Conservation (phyloP, 2,329 filamentous ascomycete genomes). For the Scedosporium aurantiacum region DNA sequence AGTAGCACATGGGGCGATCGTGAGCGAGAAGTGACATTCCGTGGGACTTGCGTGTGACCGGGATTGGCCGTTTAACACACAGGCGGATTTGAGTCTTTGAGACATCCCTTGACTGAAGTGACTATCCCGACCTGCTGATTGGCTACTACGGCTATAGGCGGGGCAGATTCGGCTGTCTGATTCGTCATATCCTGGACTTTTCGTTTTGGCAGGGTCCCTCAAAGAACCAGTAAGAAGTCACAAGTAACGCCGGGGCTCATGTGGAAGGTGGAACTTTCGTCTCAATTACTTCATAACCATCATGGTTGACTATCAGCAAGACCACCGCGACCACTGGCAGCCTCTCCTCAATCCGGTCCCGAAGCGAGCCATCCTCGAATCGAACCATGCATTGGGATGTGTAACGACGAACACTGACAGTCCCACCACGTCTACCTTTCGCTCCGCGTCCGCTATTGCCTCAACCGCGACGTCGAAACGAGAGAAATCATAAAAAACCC, state of each 20-base stretch:
- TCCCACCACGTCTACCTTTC: background rate
- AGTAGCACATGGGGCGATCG: background rate
- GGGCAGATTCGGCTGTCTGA: background rate
- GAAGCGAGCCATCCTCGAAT: background rate
- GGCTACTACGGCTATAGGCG: background rate
- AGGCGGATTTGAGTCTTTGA: background rate
- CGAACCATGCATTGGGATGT: background rate
- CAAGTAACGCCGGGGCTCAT: background rate
- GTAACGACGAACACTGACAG: background rate
- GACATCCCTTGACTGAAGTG: background rate
- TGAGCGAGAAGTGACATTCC: background rate
- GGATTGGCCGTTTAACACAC: background rate
- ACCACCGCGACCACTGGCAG: background rate
- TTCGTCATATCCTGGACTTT: background rate
- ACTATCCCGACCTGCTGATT: background rate
- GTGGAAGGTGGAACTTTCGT: background rate
- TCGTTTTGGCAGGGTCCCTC: background rate
- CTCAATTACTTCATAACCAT: conserved; percentile 4
- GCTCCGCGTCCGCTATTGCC: background rate
- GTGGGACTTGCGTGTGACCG: background rate
- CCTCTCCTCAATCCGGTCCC: background rate
- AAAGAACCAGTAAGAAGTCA: background rate
- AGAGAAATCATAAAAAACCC: background rate
- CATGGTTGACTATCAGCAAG: background rate
- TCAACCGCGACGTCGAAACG: background rate